phyloP scores from a whole-genome alignment of 441 rosid genomes.

The Viola pubescens region DNA sequence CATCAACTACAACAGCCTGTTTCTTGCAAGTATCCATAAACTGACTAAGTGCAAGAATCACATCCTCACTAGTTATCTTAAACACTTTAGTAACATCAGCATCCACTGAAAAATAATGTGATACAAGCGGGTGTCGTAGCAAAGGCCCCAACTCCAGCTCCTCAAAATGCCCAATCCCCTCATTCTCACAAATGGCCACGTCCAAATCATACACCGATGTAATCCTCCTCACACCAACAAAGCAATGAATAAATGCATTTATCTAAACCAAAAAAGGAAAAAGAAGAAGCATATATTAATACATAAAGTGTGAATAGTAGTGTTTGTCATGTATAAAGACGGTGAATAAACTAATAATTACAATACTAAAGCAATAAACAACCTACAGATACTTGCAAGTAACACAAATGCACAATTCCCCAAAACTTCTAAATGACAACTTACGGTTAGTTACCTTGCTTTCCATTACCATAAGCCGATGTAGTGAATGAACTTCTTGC shows the following conservation, averaged over 20 bases:
- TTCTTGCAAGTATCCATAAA: slow-evolving; percentile 33
- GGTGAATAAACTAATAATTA: not conserved
- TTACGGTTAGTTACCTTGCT: slow-evolving; percentile 45
- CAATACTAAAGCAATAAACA: not conserved
- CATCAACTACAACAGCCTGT: slow-evolving; percentile 41
- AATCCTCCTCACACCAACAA: slow-evolving; percentile 63
- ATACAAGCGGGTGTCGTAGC: slow-evolving; percentile 60
- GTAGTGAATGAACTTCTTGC: slow-evolving; percentile 69
- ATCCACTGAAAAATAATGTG: slow-evolving; percentile 54
- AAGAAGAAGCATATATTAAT: not conserved
- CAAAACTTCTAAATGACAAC: not conserved
- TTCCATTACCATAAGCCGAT: slow-evolving; percentile 55
- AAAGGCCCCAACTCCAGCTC: slow-evolving; percentile 82
- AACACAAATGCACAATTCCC: not conserved
- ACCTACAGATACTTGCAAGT: not conserved
- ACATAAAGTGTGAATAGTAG: too few relatives aligned
- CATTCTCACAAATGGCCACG: slow-evolving; percentile 65
- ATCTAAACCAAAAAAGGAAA: slow-evolving; percentile 34
- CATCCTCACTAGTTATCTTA: slow-evolving; percentile 57
- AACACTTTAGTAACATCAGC: slow-evolving; percentile 34
- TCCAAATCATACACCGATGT: slow-evolving; percentile 82
- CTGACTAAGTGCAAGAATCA: slow-evolving; percentile 47
- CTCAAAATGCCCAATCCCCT: slow-evolving; percentile 61
- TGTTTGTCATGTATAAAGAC: not conserved
- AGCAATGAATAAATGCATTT: slow-evolving; percentile 90